Evolutionary conservation across 768 basidiomycete species (phyloP).

Genomic region (Tricholoma flavovirens): DNA sequence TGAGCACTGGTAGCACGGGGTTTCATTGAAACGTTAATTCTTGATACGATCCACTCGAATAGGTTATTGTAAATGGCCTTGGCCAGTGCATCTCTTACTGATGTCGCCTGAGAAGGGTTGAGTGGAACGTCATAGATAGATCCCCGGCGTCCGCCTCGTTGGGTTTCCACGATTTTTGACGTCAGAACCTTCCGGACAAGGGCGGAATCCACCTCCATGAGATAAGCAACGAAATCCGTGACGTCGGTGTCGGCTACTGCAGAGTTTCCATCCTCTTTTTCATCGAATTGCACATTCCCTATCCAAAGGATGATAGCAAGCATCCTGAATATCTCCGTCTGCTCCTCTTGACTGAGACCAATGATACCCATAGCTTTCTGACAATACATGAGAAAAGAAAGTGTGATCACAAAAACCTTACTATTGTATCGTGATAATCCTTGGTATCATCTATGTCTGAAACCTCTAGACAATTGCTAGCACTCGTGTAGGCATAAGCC

Average conservation of each 20-base stretch:
- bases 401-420: constrained; percentile 31
- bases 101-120: constrained; percentile 84
- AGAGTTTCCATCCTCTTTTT: constrained; percentile 88
- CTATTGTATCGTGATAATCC: constrained; percentile 86
- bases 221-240: constrained; percentile 92
- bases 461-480: constrained; percentile 89
- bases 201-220: constrained; percentile 81
- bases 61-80: constrained; percentile 98
- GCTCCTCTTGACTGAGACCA: constrained; percentile 80
- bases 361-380: constrained; percentile 93
- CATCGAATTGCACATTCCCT: constrained; percentile 88
- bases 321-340: constrained; percentile 90
- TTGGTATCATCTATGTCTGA: constrained; percentile 83
- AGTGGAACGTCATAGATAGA: constrained; percentile 96
- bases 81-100: constrained; percentile 87
- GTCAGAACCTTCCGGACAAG: constrained; percentile 86
- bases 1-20: constrained; percentile 66
- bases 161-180: constrained; percentile 84
- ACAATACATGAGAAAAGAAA: constrained; percentile 4
- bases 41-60: constrained; percentile 98
- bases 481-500: constrained; percentile 87
- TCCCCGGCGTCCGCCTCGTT: constrained; percentile 85
- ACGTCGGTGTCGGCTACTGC: constrained; percentile 74
- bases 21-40: constrained; percentile 96
- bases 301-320: constrained; percentile 92